Evolutionary conservation across 208 protist genomes (phyloP).

Genomic region (Leishmania mexicana): DNA sequence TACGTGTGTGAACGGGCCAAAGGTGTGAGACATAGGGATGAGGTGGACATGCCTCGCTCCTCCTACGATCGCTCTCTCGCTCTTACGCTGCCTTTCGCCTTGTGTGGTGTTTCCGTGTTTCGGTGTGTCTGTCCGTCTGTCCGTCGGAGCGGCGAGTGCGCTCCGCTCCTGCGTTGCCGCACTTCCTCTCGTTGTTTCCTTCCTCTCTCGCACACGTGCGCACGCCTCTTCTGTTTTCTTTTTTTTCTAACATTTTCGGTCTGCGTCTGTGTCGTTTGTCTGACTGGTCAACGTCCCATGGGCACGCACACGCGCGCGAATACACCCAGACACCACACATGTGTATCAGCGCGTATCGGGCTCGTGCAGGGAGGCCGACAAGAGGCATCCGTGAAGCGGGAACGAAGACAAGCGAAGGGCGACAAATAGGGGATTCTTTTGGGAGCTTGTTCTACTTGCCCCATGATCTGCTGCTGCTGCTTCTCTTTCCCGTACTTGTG

Average conservation of each 20-base stretch:
- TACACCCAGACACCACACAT: background rate
- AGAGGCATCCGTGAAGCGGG: background rate
- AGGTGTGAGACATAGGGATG: too few relatives aligned
- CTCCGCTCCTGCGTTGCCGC: too few relatives aligned
- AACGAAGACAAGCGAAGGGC: background rate
- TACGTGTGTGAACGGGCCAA: too few relatives aligned
- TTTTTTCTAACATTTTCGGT: background rate
- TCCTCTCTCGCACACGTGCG: too few relatives aligned
- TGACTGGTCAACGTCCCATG: background rate
- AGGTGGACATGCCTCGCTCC: too few relatives aligned
- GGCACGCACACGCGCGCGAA: background rate
- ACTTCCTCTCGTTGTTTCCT: too few relatives aligned
- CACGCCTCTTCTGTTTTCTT: background rate
- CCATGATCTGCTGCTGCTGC: background rate
- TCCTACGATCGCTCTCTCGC: background rate
- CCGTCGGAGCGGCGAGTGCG: too few relatives aligned
- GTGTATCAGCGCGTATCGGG: background rate
- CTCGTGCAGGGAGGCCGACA: background rate
- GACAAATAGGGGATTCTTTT: background rate
- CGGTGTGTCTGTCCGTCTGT: too few relatives aligned
- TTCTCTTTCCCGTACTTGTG: background rate
- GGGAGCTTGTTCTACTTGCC: background rate
- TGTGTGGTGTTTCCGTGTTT: too few relatives aligned
- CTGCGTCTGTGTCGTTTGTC: background rate
- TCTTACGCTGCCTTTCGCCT: background rate